A percentile compares a stretch with the other conserved stretches of the same genome.
Evolutionary conservation across 805 yeast genomes (phyloP).

Genomic region (Sporopachydermia lactativora): DNA sequence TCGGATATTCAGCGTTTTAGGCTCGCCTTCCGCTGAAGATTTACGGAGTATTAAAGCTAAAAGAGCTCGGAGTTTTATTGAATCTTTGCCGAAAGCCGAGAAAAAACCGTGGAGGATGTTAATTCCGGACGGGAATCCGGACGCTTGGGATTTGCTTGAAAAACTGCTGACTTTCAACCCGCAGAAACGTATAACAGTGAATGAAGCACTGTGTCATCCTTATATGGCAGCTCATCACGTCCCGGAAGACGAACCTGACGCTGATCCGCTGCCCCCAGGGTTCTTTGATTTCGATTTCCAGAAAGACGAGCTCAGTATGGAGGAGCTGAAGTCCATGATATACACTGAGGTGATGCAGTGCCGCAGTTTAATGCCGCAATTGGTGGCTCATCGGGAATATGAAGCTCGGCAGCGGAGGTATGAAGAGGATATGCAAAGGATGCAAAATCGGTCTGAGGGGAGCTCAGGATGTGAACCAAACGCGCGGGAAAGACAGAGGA

Average conservation of each 20-base stretch:
- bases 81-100: conserved; percentile 37
- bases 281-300: conserved; percentile 41
- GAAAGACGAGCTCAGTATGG: conserved; percentile 34
- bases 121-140: conserved; percentile 22
- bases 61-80: conserved; percentile 65
- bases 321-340: conserved; percentile 50
- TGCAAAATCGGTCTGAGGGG: no score
- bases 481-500: no score
- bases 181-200: conserved; percentile 56
- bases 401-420: no score
- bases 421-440: no score
- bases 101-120: neutral
- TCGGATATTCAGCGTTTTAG: conserved; percentile 46
- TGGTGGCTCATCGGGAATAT: conserved; percentile 33
- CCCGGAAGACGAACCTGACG: conserved; percentile 55
- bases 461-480: no score
- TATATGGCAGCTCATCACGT: conserved; percentile 55
- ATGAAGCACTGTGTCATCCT: conserved; percentile 62
- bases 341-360: conserved; percentile 67
- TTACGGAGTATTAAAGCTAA: conserved; percentile 57
- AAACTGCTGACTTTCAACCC: conserved; percentile 64
- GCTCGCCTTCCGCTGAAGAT: conserved; percentile 64
- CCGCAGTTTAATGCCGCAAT: conserved; percentile 69
- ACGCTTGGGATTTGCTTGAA: conserved; percentile 48
- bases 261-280: conserved; percentile 38